A percentile compares a stretch with the other conserved stretches of the same genome.
Conservation (phyloP, 2,329 filamentous ascomycete genomes). For the Magnaporthiopsis incrustans region DNA sequence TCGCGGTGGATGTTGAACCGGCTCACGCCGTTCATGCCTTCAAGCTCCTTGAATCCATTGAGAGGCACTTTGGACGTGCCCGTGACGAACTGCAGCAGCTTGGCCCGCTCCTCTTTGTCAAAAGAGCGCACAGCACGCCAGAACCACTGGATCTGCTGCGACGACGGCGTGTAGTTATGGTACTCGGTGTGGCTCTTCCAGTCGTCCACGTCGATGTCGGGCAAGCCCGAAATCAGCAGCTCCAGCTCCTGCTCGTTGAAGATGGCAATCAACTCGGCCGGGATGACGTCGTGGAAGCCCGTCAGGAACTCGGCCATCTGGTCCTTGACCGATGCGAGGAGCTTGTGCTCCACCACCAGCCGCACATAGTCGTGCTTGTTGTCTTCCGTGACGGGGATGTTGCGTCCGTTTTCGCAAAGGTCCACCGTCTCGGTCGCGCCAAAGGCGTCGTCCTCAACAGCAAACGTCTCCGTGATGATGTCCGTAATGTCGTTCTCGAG, state of each 20-base stretch:
- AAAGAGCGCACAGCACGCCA: slow-evolving; percentile 96
- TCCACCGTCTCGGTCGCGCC: slow-evolving; percentile 84
- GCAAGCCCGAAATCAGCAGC: slow-evolving; percentile 89
- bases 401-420: slow-evolving; percentile 76
- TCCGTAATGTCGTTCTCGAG: slow-evolving; percentile 97
- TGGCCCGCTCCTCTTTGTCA: slow-evolving; percentile 97
- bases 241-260: slow-evolving; percentile 99
- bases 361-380: slow-evolving; percentile 99
- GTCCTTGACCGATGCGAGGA: slow-evolving; percentile 84
- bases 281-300: slow-evolving; percentile 97
- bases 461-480: slow-evolving; percentile 94
- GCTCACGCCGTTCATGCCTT: slow-evolving; percentile 98
- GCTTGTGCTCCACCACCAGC: slow-evolving; percentile 85
- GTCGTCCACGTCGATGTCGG: slow-evolving; percentile 95
- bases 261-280: slow-evolving; percentile 86
- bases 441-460: slow-evolving; percentile 88
- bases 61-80: slow-evolving; percentile 97
- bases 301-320: slow-evolving; percentile 90
- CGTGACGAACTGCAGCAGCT: slow-evolving; percentile 94
- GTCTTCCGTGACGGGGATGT: slow-evolving; percentile 90
- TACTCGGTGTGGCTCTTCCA: slow-evolving; percentile 99
- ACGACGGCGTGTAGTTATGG: slow-evolving; percentile 91
- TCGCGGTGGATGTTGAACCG: slow-evolving; percentile 98
- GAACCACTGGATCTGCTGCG: slow-evolving; percentile 98
- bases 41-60: slow-evolving; percentile 97